These are phyloP conservation scores for Paraleonurus japonicus DNA, from an alignment of 257 asterid genomes.

Conservation along the genomic window DNA sequence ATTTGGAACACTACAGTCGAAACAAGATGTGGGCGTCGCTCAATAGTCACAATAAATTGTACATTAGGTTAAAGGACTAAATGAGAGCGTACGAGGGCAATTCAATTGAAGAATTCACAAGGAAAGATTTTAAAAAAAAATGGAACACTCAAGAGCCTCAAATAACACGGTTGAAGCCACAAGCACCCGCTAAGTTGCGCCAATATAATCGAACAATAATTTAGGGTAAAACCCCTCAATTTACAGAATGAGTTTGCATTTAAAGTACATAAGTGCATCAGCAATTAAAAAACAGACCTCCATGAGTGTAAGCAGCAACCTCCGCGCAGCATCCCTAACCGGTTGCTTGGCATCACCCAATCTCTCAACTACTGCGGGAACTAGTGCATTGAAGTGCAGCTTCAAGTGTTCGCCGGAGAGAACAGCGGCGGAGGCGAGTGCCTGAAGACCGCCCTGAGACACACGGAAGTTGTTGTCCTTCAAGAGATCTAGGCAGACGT, in stretches of 20 bases:
- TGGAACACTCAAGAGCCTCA: conserved; percentile 5
- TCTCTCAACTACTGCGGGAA: conserved; percentile 93
- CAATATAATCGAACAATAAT: neutral
- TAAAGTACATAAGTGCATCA: conserved; percentile 19
- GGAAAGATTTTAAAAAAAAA: neutral
- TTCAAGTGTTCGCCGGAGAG: conserved; percentile 96
- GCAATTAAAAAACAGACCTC: conserved; percentile 50
- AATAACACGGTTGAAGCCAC: conserved; percentile 16
- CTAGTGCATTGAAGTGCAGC: conserved; percentile 90
- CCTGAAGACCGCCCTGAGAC: conserved; percentile 90
- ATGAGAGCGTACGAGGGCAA: neutral
- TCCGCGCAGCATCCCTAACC: conserved; percentile 86
- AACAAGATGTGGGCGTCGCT: neutral
- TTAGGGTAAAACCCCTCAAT: conserved; percentile 19
- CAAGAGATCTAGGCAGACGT: conserved; percentile 90
- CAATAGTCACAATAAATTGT: conserved; percentile 4
- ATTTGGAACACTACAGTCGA: conserved; percentile 5
- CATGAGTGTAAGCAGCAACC: conserved; percentile 90
- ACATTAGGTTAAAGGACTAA: neutral
- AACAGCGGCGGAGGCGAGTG: conserved; percentile 95
- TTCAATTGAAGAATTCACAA: neutral
- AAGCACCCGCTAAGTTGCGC: conserved; percentile 4
- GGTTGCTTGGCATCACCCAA: conserved; percentile 96
- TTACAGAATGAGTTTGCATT: neutral
- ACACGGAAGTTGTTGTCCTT: conserved; percentile 94